A percentile compares a stretch with the other conserved stretches of the same genome.
Evolutionary conservation across 345 rosid genomes (phyloP).

Genomic region (Moricandia moricandioides): DNA sequence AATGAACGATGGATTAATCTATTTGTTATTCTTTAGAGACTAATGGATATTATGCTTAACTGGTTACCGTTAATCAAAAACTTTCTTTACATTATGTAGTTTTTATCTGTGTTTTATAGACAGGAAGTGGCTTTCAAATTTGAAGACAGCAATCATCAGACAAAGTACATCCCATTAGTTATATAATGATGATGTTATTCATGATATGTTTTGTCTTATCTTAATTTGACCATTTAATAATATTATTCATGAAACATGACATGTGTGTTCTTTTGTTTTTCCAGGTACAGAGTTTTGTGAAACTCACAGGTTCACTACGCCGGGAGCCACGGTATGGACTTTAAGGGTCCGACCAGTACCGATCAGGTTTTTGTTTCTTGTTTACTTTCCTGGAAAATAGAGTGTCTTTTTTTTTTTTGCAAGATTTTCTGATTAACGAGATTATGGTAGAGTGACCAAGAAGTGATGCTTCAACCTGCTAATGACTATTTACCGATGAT

Average conservation of each 20-base stretch:
- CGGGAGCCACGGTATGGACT: constrained; percentile 98
- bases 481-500: constrained; percentile 81
- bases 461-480: constrained; percentile 78
- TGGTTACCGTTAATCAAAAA: no score
- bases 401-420: neutral
- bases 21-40: no score
- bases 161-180: constrained; percentile 27
- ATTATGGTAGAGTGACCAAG: constrained; percentile 44
- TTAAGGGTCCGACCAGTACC: constrained; percentile 66
- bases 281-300: constrained; percentile 61
- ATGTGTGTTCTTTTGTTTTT: neutral
- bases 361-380: constrained; percentile 16
- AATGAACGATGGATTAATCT: neutral
- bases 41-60: no score
- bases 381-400: neutral
- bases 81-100: no score
- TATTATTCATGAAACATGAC: neutral
- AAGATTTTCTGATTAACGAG: neutral
- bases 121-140: constrained; percentile 48
- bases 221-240: neutral
- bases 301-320: constrained; percentile 75
- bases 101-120: no score
- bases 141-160: constrained; percentile 90
- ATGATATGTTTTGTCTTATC: neutral
- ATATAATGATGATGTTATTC: no score